Evolutionary conservation across 345 rosid species (phyloP), one percentile per base, ranked within the genome.

Genomic region (Camelina sativa): DNA sequence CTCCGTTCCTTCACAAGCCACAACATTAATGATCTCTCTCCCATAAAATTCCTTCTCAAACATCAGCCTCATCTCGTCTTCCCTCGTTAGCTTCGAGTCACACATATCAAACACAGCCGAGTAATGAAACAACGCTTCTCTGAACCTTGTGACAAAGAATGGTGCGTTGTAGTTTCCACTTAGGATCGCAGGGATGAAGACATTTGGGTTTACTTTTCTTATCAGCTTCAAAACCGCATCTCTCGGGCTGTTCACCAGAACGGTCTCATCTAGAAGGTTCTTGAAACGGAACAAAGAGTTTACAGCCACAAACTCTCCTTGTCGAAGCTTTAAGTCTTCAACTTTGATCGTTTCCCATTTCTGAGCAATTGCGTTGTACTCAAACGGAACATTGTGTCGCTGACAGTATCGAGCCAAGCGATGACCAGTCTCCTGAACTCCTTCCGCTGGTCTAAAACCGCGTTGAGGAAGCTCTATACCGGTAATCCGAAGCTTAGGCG

Each of bases 391-490:
- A 3, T 75, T 75, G 67, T 82, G 83, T 20, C 81, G 80, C 76
- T 89, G 84, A 66, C 97, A 89, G 76, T 85, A 89, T 35, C 82
- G 77, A 51, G 93, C 91, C 74, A 93, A 78, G 69, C 88, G 88
- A 41, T 79, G 79, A 22, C 98, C 98, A 0, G 93, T 87, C 83
- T 81, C 86, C 62, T 72, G 80, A 35, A 90, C 85, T 72, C 89
- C 83, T 80, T 87, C 91, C 13, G 88, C 85, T 51, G 95, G 98
- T 73, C 97, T 82, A 73, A 90, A 86, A 11, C 98, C 98, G 0
- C 77, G 77, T 22, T 87, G 89, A 19, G 98, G 98, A 23, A 87
- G 82, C 75, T 93, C 97, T 54, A 93, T 90, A 23, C 97, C 98
- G 0, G 98, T 93, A 9, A 93, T 88, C 11, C 97, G 85, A 48